Evolutionary conservation across 1,284 basidiomycete genomes (phyloP).

Genomic region (Puccinia polysora): DNA sequence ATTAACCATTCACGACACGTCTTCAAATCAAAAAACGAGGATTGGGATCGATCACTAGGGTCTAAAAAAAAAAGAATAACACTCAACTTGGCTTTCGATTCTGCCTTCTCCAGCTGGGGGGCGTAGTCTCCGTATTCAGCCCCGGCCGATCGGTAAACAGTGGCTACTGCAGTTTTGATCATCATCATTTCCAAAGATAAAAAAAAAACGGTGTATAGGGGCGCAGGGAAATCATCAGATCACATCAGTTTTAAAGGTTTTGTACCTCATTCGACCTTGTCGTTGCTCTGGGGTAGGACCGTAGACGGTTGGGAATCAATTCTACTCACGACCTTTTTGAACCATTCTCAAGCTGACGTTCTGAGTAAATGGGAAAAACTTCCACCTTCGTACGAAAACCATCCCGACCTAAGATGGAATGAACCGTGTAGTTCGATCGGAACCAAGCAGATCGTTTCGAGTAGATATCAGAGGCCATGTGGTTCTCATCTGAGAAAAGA

Average conservation of each 20-base stretch:
- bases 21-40: background rate
- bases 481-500: too few relatives aligned
- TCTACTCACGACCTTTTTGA: slow-evolving; percentile 33
- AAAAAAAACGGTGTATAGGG: background rate
- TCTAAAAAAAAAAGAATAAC: background rate
- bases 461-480: too few relatives aligned
- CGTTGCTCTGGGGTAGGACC: background rate
- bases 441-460: too few relatives aligned
- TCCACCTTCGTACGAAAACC: slow-evolving; percentile 32
- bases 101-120: slow-evolving; percentile 19
- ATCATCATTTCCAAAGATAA: background rate
- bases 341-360: slow-evolving; percentile 42
- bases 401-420: slow-evolving; percentile 41
- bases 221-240: background rate
- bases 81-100: slow-evolving; percentile 37
- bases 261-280: background rate
- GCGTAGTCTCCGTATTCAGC: slow-evolving; percentile 35
- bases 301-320: background rate
- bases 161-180: too few relatives aligned
- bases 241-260: background rate
- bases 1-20: background rate
- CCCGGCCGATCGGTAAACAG: slow-evolving; percentile 35
- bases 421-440: too few relatives aligned
- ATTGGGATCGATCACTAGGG: background rate
- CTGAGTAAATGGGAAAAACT: slow-evolving; percentile 21